Evolutionary conservation across 805 yeast genomes (phyloP).

Genomic region (Diddensiella transvaalensis): DNA sequence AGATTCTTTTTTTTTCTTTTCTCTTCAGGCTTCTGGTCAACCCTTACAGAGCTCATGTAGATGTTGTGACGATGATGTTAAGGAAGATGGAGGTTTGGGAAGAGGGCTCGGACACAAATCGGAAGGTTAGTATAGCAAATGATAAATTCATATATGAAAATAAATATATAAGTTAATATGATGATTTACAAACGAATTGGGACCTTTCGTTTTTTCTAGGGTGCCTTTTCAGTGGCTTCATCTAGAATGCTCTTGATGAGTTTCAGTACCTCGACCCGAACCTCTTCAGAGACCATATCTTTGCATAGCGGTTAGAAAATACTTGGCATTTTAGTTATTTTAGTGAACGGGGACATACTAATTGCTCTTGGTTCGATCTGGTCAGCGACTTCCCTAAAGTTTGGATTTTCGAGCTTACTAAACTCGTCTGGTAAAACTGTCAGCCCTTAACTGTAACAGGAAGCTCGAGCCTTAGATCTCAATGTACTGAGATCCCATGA

Average conservation of each 20-base stretch:
- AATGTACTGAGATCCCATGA: too few relatives aligned
- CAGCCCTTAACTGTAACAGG: not conserved
- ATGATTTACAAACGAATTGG: too few relatives aligned
- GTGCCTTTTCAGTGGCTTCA: constrained; percentile 13
- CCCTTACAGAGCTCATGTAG: constrained; percentile 7
- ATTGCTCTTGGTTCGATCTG: constrained; percentile 64
- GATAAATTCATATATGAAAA: too few relatives aligned
- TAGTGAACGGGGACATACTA: constrained; percentile 36
- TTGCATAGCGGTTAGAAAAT: not conserved
- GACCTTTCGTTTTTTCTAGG: not conserved
- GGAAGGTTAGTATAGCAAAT: not conserved
- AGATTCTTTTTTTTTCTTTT: not conserved
- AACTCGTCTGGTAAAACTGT: constrained; percentile 32
- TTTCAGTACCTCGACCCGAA: constrained; percentile 55
- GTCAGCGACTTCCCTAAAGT: constrained; percentile 49
- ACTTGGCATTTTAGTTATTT: not conserved
- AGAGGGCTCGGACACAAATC: not conserved
- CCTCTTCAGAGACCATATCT: constrained; percentile 61
- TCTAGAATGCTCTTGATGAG: constrained; percentile 41
- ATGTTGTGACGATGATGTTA: not conserved
- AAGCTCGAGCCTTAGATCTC: not conserved
- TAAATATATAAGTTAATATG: not conserved
- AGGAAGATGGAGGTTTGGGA: not conserved
- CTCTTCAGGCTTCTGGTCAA: not conserved
- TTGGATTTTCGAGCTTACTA: constrained; percentile 42